Conservation (phyloP, 495 filamentous ascomycete species). For the Cudoniella acicularis region DNA sequence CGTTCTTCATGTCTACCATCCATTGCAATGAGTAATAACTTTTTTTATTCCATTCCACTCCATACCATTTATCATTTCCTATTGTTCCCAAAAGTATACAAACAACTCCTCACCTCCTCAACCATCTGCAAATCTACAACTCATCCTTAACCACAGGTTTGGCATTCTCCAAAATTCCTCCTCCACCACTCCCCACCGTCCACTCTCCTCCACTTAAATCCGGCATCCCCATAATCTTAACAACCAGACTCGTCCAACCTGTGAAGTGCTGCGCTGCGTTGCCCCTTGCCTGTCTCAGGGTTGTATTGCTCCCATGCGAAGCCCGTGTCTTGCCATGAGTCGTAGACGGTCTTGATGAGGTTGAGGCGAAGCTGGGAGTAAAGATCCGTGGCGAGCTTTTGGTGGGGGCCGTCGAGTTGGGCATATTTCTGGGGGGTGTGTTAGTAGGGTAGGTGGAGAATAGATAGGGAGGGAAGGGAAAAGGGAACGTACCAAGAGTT, state of each 20-base stretch:
- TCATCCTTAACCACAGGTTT: slow-evolving; percentile 12
- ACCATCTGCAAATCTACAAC: too few species aligned
- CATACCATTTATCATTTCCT: too few species aligned
- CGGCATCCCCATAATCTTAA: slow-evolving; percentile 95
- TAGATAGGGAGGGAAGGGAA: slow-evolving; percentile 11
- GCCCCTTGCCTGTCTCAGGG: slow-evolving; percentile 84
- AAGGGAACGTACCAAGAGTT: slow-evolving; percentile 67
- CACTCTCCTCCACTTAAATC: slow-evolving; percentile 35
- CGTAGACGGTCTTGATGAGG: slow-evolving; percentile 84
- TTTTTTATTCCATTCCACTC: too few species aligned
- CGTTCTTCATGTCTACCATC: too few species aligned
- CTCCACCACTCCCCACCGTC: slow-evolving; percentile 1
- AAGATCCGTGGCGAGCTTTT: slow-evolving; percentile 62
- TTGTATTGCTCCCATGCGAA: slow-evolving; percentile 99
- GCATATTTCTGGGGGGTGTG: slow-evolving; percentile 46
- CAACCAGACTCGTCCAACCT: slow-evolving; percentile 95
- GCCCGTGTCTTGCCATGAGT: slow-evolving; percentile 82
- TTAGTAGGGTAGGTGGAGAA: slow-evolving; percentile 18
- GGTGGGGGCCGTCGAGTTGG: slow-evolving; percentile 59
- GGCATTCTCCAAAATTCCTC: neutral
- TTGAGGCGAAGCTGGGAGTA: slow-evolving; percentile 78
- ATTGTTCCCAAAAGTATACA: too few species aligned
- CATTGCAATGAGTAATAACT: too few species aligned
- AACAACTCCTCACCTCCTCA: too few species aligned
- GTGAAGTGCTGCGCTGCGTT: slow-evolving; percentile 97